Conservation (phyloP, 1,139 yeast genomes). For the Meyerozyma sp. region DNA sequence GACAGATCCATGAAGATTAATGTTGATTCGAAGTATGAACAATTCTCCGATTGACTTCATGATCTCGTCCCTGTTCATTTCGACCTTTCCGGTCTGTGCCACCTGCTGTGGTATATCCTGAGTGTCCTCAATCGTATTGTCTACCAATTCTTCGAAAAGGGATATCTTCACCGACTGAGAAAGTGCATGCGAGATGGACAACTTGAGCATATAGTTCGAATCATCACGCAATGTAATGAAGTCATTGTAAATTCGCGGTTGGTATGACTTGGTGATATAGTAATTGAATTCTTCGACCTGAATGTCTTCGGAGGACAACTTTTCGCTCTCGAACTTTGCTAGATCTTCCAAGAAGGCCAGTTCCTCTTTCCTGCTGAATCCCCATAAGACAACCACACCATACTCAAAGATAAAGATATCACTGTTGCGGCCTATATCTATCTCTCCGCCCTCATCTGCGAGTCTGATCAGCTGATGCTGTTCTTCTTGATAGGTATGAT, state of each 20-base stretch:
- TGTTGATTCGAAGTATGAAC: slow-evolving; percentile 83
- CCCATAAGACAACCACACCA: slow-evolving; percentile 96
- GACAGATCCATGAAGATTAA: slow-evolving; percentile 91
- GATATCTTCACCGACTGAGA: slow-evolving; percentile 94
- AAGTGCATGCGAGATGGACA: slow-evolving; percentile 85
- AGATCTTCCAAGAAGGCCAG: slow-evolving; percentile 75
- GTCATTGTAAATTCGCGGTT: slow-evolving; percentile 92
- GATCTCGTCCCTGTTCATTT: slow-evolving; percentile 88
- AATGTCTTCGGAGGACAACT: slow-evolving; percentile 82
- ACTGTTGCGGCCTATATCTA: slow-evolving; percentile 71
- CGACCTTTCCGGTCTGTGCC: slow-evolving; percentile 90
- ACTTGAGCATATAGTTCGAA: slow-evolving; percentile 80
- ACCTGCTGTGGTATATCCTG: slow-evolving; percentile 95
- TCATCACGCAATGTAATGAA: slow-evolving; percentile 90
- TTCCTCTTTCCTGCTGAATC: slow-evolving; percentile 81
- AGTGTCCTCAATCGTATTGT: slow-evolving; percentile 93
- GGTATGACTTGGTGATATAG: slow-evolving; percentile 87
- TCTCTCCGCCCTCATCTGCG: slow-evolving; percentile 94
- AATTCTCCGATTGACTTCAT: slow-evolving; percentile 96
- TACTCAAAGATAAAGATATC: slow-evolving; percentile 89
- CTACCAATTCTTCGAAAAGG: slow-evolving; percentile 88
- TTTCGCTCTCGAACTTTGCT: slow-evolving; percentile 86
- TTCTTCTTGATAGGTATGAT: slow-evolving; percentile 20
- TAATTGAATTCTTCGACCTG: slow-evolving; percentile 93
- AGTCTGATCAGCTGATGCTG: slow-evolving; percentile 54